Base-by-base conservation (phyloP, 139 green algal species). In the Pseudopediastrum boryanum region DNA sequence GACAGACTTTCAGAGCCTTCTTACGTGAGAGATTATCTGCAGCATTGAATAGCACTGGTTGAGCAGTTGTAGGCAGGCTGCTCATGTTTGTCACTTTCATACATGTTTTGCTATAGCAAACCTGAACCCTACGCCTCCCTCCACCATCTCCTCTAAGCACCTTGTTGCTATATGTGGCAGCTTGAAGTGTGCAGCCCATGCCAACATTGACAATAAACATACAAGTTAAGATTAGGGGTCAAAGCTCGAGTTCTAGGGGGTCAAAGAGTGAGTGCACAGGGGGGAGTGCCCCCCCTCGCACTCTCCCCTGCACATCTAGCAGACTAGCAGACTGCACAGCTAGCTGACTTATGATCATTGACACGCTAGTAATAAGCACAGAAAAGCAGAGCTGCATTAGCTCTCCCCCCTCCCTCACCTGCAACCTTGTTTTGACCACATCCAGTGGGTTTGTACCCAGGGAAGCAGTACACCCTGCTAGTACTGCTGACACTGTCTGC, bases 381-480 rank as follows among this genome's bases (percentile, higher is more conserved):
- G 10, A 9, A 16, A 25, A 29, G 16, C 48, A 52, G 5, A 25
- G 33, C 29, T 9, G 4, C 51, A 54, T 33, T 9, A 38, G 29
- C 10, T 19, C 33, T 12, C 10, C 46, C 25, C 3, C 21, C 38
- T 39, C 6, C 9, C 61, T 19, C 48, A 90, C 84, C 89, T 97
- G 93, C 41, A 97, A 78, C 35, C 86, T 76, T 6, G 86, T 91
- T 73, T 97, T 97, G 39, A 97, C 81, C 1, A 97, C 87, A 77
- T 97, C 94, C 50, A 97, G 77, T 3, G 93, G 93, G 54, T 88
- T 96, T 0, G 94, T 97, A 19, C 96, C 38, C 5, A 85, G 31
- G 19, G 88, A 85, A 3, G 89, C 85, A 4, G 87, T 94, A 59
- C 62, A 83, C 2, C 94, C 94, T 10, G 92, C 90, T 27, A 92